Conservation (phyloP, 495 filamentous ascomycete species). For the Tetracladium setigerum region DNA sequence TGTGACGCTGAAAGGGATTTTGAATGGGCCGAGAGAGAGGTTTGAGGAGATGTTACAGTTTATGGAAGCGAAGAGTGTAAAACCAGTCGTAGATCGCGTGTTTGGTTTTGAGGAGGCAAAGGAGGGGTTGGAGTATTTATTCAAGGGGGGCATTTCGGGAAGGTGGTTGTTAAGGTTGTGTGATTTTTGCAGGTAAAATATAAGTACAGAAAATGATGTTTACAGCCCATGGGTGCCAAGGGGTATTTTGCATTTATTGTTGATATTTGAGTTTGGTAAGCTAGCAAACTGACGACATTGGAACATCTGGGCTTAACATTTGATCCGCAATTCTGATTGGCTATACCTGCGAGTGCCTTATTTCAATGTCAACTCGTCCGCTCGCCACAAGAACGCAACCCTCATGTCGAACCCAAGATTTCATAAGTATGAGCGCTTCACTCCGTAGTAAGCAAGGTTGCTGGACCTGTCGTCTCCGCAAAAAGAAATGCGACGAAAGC, state of each 20-base stretch:
- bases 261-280: no score
- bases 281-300: no score
- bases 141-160: conserved; percentile 36
- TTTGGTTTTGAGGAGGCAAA: conserved; percentile 31
- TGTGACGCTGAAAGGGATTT: conserved; percentile 29
- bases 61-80: conserved; percentile 26
- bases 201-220: no score
- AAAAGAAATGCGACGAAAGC: conserved; percentile 35
- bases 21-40: conserved; percentile 28
- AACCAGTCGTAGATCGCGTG: conserved; percentile 28
- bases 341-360: no score
- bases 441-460: conserved; percentile 23
- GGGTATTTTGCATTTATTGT: no score
- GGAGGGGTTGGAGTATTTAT: conserved; percentile 39
- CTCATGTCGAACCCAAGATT: no score
- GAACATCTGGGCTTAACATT: no score
- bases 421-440: conserved; percentile 4
- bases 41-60: conserved; percentile 29
- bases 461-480: conserved; percentile 35
- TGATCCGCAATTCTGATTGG: no score
- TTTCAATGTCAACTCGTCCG: no score
- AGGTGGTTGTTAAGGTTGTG: conserved; percentile 33
- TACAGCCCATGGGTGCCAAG: no score
- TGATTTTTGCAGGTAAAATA: not conserved
- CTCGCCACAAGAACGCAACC: no score